These are phyloP conservation scores for Apophysomyces elegans DNA, from an alignment of 371 early-diverging fungal genomes.

Conservation along the genomic window DNA sequence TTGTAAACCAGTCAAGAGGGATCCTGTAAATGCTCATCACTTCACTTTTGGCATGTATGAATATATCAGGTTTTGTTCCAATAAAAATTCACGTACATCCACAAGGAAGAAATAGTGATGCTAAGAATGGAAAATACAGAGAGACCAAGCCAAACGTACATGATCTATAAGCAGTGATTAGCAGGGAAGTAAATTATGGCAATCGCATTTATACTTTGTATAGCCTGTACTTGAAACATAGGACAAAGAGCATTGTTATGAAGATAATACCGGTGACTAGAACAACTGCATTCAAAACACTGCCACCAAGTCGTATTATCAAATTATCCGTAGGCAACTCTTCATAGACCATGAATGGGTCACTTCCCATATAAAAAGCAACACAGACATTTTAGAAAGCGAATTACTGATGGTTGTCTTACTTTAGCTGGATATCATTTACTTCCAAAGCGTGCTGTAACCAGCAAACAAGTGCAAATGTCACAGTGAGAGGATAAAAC, in stretches of 20 bases:
- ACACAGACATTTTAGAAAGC: neutral
- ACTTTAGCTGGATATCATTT: conserved; percentile 18
- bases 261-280: conserved; percentile 20
- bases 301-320: conserved; percentile 20
- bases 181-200: neutral
- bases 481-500: conserved; percentile 27
- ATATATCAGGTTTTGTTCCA: neutral
- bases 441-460: conserved; percentile 20
- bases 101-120: conserved; percentile 21
- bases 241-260: conserved; percentile 28
- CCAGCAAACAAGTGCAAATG: conserved; percentile 27
- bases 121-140: conserved; percentile 29
- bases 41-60: conserved; percentile 12
- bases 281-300: conserved; percentile 21
- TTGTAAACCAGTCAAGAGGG: conserved; percentile 27
- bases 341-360: conserved; percentile 25
- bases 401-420: neutral
- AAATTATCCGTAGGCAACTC: conserved; percentile 20
- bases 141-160: conserved; percentile 31
- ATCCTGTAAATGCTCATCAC: conserved; percentile 22
- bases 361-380: conserved; percentile 1
- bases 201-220: conserved; percentile 20
- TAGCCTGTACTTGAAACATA: conserved; percentile 26
- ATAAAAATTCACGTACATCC: conserved; percentile 20
- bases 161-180: conserved; percentile 10